phyloP scores from a whole-genome alignment of 2,329 filamentous ascomycete genomes.

The Emmonsia crescens region DNA sequence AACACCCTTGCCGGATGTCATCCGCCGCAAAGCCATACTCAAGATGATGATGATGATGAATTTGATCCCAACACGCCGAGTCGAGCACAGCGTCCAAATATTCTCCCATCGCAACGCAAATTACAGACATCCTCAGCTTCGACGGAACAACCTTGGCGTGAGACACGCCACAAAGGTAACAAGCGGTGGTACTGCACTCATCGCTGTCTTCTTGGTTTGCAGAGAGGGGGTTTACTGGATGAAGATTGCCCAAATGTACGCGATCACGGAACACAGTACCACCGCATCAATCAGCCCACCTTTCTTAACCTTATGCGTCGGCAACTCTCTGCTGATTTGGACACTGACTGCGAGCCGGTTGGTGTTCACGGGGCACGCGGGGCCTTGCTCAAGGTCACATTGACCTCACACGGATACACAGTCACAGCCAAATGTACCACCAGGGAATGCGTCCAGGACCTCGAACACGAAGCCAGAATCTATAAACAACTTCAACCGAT shows the following conservation, averaged over 20 bases:
- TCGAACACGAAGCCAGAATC: constrained; percentile 11
- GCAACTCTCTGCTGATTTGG: constrained; percentile 4
- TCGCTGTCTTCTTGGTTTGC: constrained; percentile 7
- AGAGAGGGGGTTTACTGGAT: constrained; percentile 19
- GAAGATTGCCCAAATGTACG: constrained; percentile 28
- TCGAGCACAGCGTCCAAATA: no score
- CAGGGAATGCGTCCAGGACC: constrained; percentile 1
- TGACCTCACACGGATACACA: constrained; percentile 16
- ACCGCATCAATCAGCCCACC: constrained; percentile 1
- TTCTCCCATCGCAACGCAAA: no score
- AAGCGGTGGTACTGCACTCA: constrained; percentile 9
- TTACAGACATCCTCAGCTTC: no score
- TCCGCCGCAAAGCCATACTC: no score
- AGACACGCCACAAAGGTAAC: no score
- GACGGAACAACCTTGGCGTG: no score
- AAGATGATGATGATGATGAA: no score
- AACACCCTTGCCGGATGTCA: no score
- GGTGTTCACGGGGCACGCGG: constrained; percentile 16
- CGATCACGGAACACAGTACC: constrained; percentile 20
- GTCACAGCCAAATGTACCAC: constrained; percentile 15
- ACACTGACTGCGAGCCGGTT: constrained; percentile 11
- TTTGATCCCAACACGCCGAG: no score
- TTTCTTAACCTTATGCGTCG: constrained; percentile 8
- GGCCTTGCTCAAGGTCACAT: constrained; percentile 22
- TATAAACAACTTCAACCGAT: constrained; percentile 9